phyloP scores from a whole-genome alignment of 164 flowering plant genomes.

The Tetrastigma voinierianum region DNA sequence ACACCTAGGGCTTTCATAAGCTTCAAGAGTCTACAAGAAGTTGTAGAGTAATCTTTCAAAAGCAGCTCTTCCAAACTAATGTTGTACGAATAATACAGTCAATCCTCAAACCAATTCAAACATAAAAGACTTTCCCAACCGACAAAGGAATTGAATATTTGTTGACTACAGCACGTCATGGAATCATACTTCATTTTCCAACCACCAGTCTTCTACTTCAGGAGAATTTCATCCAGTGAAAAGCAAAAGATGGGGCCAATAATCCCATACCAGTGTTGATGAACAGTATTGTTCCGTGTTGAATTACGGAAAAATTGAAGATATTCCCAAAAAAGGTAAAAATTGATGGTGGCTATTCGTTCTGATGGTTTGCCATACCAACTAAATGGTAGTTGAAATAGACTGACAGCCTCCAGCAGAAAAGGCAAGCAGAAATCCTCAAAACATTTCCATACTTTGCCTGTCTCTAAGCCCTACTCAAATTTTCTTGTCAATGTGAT shows the following conservation, averaged over 20 bases:
- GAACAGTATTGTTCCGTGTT: neutral
- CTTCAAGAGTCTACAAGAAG: too few relatives aligned
- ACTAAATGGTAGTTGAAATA: neutral
- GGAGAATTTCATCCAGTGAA: neutral
- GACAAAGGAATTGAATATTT: neutral
- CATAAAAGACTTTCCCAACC: too few relatives aligned
- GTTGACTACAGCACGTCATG: neutral
- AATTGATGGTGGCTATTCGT: constrained; percentile 7
- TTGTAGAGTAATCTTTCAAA: too few relatives aligned
- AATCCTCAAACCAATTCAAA: too few relatives aligned
- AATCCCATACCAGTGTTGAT: constrained; percentile 3
- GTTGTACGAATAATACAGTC: too few relatives aligned
- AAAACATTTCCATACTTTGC: neutral
- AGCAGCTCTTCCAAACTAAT: too few relatives aligned
- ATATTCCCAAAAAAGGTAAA: neutral
- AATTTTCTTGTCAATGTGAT: neutral
- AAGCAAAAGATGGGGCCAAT: neutral
- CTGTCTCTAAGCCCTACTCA: neutral
- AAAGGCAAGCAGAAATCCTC: neutral
- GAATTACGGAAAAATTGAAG: neutral
- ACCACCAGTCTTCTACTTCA: neutral
- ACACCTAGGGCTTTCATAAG: too few relatives aligned
- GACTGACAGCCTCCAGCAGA: constrained; percentile 1
- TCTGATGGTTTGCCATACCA: neutral
- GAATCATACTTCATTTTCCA: neutral